Conservation (phyloP, 2,329 filamentous ascomycete genomes). For the Cordyceps fumosorosea region DNA sequence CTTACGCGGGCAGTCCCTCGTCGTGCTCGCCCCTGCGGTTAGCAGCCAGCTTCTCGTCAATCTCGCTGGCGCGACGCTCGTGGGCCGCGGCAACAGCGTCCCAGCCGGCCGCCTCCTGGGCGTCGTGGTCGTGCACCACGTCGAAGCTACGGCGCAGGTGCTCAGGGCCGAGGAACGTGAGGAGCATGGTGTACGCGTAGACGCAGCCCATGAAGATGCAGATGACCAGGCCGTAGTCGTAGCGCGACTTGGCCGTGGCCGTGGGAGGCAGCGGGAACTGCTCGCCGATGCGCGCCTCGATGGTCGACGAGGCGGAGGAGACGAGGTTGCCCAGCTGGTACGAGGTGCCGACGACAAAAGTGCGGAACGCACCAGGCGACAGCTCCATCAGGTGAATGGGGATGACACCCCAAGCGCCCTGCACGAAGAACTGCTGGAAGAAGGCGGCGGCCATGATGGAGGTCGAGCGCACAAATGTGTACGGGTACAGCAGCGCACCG, state of each 20-base stretch:
- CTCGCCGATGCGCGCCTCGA: slow-evolving; percentile 70
- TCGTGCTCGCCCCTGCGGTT: background rate
- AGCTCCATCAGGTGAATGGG: slow-evolving; percentile 75
- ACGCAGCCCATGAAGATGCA: slow-evolving; percentile 89
- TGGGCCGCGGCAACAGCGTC: slow-evolving; percentile 23
- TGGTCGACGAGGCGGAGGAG: slow-evolving; percentile 63
- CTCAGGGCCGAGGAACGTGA: slow-evolving; percentile 59
- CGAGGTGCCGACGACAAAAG: slow-evolving; percentile 65
- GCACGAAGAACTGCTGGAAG: slow-evolving; percentile 75
- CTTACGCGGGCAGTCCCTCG: background rate
- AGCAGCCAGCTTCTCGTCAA: slow-evolving; percentile 3
- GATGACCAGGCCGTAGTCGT: slow-evolving; percentile 77
- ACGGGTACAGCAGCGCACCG: slow-evolving; percentile 75
- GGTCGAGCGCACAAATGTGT: slow-evolving; percentile 60
- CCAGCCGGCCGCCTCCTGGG: slow-evolving; percentile 38
- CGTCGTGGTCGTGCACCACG: slow-evolving; percentile 41
- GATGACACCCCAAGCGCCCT: slow-evolving; percentile 71
- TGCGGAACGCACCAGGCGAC: slow-evolving; percentile 64
- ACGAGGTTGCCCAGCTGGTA: slow-evolving; percentile 76
- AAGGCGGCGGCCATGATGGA: slow-evolving; percentile 73
- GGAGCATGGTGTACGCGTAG: slow-evolving; percentile 53
- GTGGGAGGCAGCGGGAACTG: slow-evolving; percentile 61
- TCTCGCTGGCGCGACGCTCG: background rate
- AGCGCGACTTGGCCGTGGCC: slow-evolving; percentile 43
- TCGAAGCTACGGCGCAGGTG: slow-evolving; percentile 46